phyloP scores from a whole-genome alignment of 108 stramenopile genomes.

The Cylindrotheca closterium region DNA sequence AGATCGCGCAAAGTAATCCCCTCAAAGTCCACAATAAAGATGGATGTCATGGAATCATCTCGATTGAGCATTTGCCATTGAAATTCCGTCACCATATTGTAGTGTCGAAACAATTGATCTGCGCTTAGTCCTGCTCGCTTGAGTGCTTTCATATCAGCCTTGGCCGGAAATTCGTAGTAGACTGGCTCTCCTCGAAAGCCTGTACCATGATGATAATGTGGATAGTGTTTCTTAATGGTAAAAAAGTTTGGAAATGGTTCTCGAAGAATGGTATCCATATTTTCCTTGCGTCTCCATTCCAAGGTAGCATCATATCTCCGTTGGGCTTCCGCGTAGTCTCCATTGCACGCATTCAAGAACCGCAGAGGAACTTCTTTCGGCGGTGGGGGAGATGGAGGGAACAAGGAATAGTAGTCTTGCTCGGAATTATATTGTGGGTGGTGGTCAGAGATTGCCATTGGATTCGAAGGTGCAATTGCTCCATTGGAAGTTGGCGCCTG shows the following conservation, averaged over 20 bases:
- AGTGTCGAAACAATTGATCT: slow-evolving; percentile 58
- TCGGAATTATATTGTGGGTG: too few species aligned
- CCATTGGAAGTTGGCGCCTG: too few species aligned
- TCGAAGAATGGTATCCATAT: slow-evolving; percentile 57
- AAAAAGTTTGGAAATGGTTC: slow-evolving; percentile 58
- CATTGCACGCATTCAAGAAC: slow-evolving; percentile 71
- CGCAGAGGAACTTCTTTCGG: slow-evolving; percentile 51
- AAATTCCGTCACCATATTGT: slow-evolving; percentile 72
- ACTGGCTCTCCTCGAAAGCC: slow-evolving; percentile 57
- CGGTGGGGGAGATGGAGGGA: slow-evolving; percentile 22
- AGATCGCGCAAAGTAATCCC: slow-evolving; percentile 75
- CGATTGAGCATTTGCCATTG: slow-evolving; percentile 69
- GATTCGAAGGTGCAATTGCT: too few species aligned
- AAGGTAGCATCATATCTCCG: slow-evolving; percentile 60
- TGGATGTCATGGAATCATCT: slow-evolving; percentile 49
- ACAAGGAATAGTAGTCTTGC: too few species aligned
- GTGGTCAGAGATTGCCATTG: too few species aligned
- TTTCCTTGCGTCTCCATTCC: slow-evolving; percentile 60
- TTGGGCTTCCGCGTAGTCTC: slow-evolving; percentile 54
- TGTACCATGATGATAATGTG: slow-evolving; percentile 65
- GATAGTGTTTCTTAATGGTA: slow-evolving; percentile 62
- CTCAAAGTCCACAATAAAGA: slow-evolving; percentile 71
- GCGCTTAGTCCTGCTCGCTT: slow-evolving; percentile 43
- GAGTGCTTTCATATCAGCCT: slow-evolving; percentile 61
- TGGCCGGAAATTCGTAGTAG: slow-evolving; percentile 70